Base-by-base conservation (phyloP, 495 filamentous ascomycete species). In the Neurospora pannonica region DNA sequence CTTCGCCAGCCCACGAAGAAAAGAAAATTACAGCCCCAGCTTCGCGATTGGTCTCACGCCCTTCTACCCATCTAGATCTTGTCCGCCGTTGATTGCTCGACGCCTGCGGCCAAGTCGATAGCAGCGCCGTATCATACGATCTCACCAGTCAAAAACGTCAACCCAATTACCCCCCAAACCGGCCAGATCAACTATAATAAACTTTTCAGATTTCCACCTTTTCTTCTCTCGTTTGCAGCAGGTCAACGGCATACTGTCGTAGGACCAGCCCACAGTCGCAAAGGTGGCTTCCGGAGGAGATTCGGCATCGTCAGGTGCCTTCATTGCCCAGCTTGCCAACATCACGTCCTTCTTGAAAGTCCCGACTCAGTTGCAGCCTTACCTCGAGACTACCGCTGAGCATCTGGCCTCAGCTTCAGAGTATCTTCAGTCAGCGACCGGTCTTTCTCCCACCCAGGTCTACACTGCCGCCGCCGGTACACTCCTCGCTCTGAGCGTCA, bases 271-370 rank as follows among this genome's bases (percentile, higher is more conserved):
- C 75, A 79, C 75, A 72, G 72, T 76, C 80, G 81, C 77, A 85
- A 89, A 88, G 77, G 86, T 89, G 87, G 87, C 86, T 89, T 87
- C 86, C 79, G 81, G 78, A 79, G 79, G 76, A 79, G 62, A 79
- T 77, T 79, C 82, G 85, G 86, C 86, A 84, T 85, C 85, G 73
- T 82, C 82, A 76, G 86, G 86, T 87, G 87, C 85, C 82, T 78
- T 78, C 69, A 73, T 84, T 76, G 77, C 84, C 74, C 81, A 80
- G 74, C 74, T 85, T 71, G 77, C 79, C 82, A 82, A 80, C 83
- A 81, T 81, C 80, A 81, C 83, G 28, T 77, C 82, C 38, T 76
- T 85, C 48, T 78, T 85, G 74, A 77, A 77, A 46, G 71, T 82
- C 9, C 83, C 84, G 71, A 80, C 85, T 62, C 75, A 85, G 60